Percentiles rank a stretch among this genome's conserved stretches.
These are phyloP conservation scores for Crepidotus variabilis DNA, from an alignment of 768 basidiomycete genomes.

Conservation along the genomic window DNA sequence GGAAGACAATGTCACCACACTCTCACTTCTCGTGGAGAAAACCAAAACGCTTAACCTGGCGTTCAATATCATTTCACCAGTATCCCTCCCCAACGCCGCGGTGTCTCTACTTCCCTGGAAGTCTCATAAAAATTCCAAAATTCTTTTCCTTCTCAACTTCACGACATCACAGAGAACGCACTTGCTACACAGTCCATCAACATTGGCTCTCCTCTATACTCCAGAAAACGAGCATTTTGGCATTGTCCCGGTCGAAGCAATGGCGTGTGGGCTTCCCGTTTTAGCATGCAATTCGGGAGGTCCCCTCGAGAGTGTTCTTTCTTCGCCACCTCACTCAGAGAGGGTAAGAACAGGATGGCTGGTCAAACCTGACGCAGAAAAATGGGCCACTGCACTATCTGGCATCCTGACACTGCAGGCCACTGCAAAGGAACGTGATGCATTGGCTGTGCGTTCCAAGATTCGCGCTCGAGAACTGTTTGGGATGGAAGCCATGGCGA, in stretches of 20 bases:
- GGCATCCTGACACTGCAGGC: slow-evolving; percentile 49
- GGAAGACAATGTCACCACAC: slow-evolving; percentile 75
- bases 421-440: slow-evolving; percentile 32
- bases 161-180: slow-evolving; percentile 79
- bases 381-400: slow-evolving; percentile 69
- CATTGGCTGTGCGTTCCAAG: slow-evolving; percentile 53
- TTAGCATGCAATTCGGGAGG: slow-evolving; percentile 86
- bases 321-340: slow-evolving; percentile 15
- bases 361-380: slow-evolving; percentile 49
- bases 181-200: slow-evolving; percentile 63
- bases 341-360: slow-evolving; percentile 76
- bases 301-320: slow-evolving; percentile 79
- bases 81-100: slow-evolving; percentile 31
- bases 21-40: slow-evolving; percentile 57
- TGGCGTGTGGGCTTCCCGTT: slow-evolving; percentile 88
- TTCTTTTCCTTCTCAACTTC: slow-evolving; percentile 92
- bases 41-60: slow-evolving; percentile 52
- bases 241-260: slow-evolving; percentile 92
- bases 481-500: slow-evolving; percentile 73
- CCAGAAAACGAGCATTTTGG: slow-evolving; percentile 97
- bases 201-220: slow-evolving; percentile 83
- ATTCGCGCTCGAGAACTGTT: slow-evolving; percentile 63
- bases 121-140: slow-evolving; percentile 43
- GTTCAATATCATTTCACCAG: slow-evolving; percentile 52
- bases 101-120: slow-evolving; percentile 37